phyloP scores from a whole-genome alignment of 331 rosid genomes.

The Acacia pycnantha region DNA sequence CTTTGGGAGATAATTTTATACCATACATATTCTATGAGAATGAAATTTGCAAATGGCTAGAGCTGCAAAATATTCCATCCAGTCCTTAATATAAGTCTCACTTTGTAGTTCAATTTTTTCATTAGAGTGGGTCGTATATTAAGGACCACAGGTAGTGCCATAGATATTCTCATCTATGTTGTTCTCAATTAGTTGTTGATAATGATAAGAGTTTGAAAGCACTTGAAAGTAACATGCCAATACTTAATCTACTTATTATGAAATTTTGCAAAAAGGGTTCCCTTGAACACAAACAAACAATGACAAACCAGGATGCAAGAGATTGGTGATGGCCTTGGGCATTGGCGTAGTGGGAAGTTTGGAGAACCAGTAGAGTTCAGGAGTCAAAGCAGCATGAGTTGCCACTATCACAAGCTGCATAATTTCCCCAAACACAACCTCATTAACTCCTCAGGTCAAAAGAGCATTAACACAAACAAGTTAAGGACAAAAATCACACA shows the following conservation, averaged over 20 bases:
- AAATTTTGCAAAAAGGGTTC: background rate
- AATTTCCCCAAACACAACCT: background rate
- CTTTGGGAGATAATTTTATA: background rate
- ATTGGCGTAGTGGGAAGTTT: constrained; percentile 67
- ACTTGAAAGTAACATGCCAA: background rate
- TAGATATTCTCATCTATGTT: background rate
- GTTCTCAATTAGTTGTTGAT: background rate
- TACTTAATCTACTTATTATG: background rate
- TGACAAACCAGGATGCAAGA: constrained; percentile 51
- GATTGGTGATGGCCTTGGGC: constrained; percentile 60
- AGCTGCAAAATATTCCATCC: background rate
- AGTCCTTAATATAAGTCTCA: too few relatives aligned
- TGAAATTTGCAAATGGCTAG: background rate
- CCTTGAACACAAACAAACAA: background rate
- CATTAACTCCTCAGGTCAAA: background rate
- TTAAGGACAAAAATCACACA: background rate
- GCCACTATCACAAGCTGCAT: constrained; percentile 51
- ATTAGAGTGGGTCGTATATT: too few relatives aligned
- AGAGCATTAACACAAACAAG: constrained; percentile 7
- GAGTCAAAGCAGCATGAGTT: constrained; percentile 58
- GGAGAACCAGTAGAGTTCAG: constrained; percentile 67
- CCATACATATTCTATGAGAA: background rate
- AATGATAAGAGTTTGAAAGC: background rate
- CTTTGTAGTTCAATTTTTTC: too few relatives aligned
- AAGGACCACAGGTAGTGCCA: too few relatives aligned